Evolutionary conservation across 2,329 filamentous ascomycete species (phyloP).

Genomic region (Metarhizium sp.): DNA sequence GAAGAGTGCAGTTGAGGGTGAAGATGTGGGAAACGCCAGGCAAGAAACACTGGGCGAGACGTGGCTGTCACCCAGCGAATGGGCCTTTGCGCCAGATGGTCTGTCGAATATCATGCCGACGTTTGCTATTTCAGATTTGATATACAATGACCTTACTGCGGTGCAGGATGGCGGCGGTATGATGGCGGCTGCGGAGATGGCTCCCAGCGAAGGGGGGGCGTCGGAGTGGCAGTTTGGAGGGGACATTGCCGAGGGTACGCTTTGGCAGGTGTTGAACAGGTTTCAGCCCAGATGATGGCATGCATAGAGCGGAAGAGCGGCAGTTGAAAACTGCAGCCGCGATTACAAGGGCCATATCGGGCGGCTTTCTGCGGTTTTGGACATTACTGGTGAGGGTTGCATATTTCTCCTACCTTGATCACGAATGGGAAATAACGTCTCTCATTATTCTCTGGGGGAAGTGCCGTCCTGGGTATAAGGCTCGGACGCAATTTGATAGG

Average conservation of each 20-base stretch:
- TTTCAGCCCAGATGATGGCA: constrained; percentile 20
- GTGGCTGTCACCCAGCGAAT: constrained; percentile 16
- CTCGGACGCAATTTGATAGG: too few relatives aligned
- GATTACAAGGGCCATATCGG: too few relatives aligned
- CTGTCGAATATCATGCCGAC: constrained; percentile 43
- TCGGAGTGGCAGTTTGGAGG: constrained; percentile 43
- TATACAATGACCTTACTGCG: constrained; percentile 47
- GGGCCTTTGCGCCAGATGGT: constrained; percentile 34
- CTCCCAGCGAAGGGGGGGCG: background rate
- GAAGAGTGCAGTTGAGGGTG: background rate
- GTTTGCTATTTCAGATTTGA: constrained; percentile 46
- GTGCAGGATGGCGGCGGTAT: constrained; percentile 19
- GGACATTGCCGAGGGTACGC: constrained; percentile 43
- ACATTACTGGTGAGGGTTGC: too few relatives aligned
- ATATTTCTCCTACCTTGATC: too few relatives aligned
- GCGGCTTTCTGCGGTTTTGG: too few relatives aligned
- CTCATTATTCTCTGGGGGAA: too few relatives aligned
- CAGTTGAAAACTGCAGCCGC: background rate
- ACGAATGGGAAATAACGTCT: too few relatives aligned
- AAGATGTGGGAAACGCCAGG: background rate
- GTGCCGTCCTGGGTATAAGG: too few relatives aligned
- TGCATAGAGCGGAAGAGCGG: background rate
- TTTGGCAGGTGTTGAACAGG: constrained; percentile 47
- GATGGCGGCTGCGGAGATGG: background rate
- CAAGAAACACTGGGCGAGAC: background rate